phyloP scores from a whole-genome alignment of 768 basidiomycete genomes.

The Dioszegia aurantiaca region DNA sequence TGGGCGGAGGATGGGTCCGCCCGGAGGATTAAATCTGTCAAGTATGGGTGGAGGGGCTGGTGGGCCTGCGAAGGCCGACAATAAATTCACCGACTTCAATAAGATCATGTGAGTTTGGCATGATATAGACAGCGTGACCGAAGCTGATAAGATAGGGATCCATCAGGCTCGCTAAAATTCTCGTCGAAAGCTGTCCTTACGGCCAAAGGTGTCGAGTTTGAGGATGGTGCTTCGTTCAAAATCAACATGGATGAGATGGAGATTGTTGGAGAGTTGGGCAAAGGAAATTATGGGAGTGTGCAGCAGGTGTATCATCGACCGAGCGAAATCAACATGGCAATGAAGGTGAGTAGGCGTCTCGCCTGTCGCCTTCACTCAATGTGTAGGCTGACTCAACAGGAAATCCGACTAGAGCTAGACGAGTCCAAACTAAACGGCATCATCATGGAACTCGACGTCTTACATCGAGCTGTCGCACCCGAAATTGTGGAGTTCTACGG shows the following conservation, averaged over 20 bases:
- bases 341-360: conserved; percentile 91
- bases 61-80: conserved; percentile 56
- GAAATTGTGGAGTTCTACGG: conserved; percentile 98
- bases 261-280: conserved; percentile 87
- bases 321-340: conserved; percentile 94
- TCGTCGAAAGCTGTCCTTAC: conserved; percentile 88
- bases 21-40: conserved; percentile 57
- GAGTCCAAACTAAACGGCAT: conserved; percentile 89
- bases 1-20: conserved; percentile 50
- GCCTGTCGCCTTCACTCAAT: background rate
- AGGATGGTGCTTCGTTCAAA: conserved; percentile 79
- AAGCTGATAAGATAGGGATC: conserved; percentile 64
- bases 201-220: conserved; percentile 82
- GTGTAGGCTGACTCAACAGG: conserved; percentile 57
- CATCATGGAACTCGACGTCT: conserved; percentile 97
- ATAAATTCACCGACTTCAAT: conserved; percentile 87
- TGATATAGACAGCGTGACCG: background rate
- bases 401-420: conserved; percentile 95
- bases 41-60: conserved; percentile 59
- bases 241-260: conserved; percentile 94
- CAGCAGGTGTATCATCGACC: conserved; percentile 92
- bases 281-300: conserved; percentile 96
- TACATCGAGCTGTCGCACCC: conserved; percentile 85
- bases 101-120: conserved; percentile 78
- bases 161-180: conserved; percentile 92